Base-by-base conservation (phyloP, 2,329 filamentous ascomycete genomes). In the Alternaria infectoria region DNA sequence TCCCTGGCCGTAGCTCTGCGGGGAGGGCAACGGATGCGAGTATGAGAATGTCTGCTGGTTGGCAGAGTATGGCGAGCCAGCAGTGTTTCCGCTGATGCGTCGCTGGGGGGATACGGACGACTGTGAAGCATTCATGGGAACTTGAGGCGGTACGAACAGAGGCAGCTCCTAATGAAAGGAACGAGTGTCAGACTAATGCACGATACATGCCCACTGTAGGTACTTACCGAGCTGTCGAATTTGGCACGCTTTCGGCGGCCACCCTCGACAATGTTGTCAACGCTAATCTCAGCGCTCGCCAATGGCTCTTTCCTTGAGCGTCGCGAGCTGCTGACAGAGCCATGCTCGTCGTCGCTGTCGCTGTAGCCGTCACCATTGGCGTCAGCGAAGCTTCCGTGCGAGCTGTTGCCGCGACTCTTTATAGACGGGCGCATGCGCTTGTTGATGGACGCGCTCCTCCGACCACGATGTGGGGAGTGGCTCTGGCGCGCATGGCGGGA, bases 241-340 rank as follows among this genome's bases (percentile, higher is more conserved):
- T 97, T 97, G 74, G 95, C 93, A 77, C 93, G 89, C 85, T 98
- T 97, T 78, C 96, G 90, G 81, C 96, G 91, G 70, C 95, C 94
- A 77, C 96, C 96, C 82, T 98, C 95, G 65, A 99, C 92, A 80
- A 99, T 98, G 79, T 99, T 99, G 73, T 97, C 94, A 71, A 97
- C 89, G 79, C 95, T 98, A 77, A 99, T 99, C 73, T 99, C 96
- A 15, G 96, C 97, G 78, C 93, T 97, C 52, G 93, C 93, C 74
- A 97, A 88, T 69, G 93, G 91, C 74, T 97, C 94, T 69, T 86
- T 89, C 80, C 92, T 93, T 72, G 87, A 88, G 79, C 91, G 91
- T 74, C 91, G 90, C 62, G 91, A 91, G 69, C 87, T 87, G 15
- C 85, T 85, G 54, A 91, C 86, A 59, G 93, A 94, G 69, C 89